Evolutionary conservation across 2,329 filamentous ascomycete species (phyloP).

Genomic region (Microsporum ferrugineum): DNA sequence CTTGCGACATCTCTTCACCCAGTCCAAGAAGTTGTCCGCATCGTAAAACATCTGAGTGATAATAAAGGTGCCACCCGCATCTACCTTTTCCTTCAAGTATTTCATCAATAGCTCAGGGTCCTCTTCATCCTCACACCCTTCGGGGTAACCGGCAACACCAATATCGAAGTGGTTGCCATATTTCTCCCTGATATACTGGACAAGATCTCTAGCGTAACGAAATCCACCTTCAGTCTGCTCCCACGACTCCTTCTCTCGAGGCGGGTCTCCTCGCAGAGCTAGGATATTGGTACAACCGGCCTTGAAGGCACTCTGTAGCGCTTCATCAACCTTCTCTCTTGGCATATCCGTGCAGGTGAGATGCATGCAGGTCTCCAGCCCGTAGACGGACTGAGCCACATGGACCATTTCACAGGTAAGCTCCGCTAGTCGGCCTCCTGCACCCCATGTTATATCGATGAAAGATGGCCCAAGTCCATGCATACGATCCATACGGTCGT

Average conservation of each 20-base stretch:
- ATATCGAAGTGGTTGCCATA: slow-evolving; percentile 94
- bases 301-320: slow-evolving; percentile 78
- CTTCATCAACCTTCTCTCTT: slow-evolving; percentile 77
- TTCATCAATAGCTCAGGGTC: slow-evolving; percentile 75
- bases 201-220: slow-evolving; percentile 82
- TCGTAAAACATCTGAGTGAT: slow-evolving; percentile 99
- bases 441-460: slow-evolving; percentile 97
- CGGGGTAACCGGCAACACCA: slow-evolving; percentile 90
- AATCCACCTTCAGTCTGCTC: slow-evolving; percentile 77
- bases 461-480: slow-evolving; percentile 86
- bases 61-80: slow-evolving; percentile 84
- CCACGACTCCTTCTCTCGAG: slow-evolving; percentile 89
- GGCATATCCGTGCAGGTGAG: slow-evolving; percentile 98
- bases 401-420: slow-evolving; percentile 96
- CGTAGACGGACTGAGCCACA: slow-evolving; percentile 88
- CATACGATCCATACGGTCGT: slow-evolving; percentile 99
- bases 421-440: slow-evolving; percentile 79
- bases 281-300: slow-evolving; percentile 96
- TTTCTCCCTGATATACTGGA: slow-evolving; percentile 64
- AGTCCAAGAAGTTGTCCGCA: slow-evolving; percentile 83
- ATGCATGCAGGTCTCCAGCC: slow-evolving; percentile 97
- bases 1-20: slow-evolving; percentile 76
- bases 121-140: slow-evolving; percentile 87
- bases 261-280: slow-evolving; percentile 83
- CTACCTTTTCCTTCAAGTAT: slow-evolving; percentile 93